phyloP scores from a whole-genome alignment of 1,284 basidiomycete species.

The Microstroma glucosiphilum region DNA sequence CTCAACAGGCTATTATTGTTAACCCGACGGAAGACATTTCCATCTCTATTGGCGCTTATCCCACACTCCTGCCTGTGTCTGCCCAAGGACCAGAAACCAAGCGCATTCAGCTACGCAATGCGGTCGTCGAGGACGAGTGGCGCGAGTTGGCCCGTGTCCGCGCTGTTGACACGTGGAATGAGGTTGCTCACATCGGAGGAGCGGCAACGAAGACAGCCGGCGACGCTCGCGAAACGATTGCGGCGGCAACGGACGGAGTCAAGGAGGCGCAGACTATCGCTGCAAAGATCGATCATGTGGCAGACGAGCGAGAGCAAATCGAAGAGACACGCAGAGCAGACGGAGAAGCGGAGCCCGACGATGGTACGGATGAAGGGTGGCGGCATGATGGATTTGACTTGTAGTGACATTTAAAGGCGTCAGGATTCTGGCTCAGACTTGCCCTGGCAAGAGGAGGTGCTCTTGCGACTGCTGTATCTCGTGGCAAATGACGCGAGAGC shows the following conservation, averaged over 20 bases:
- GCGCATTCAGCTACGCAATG: constrained; percentile 11
- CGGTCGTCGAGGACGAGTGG: constrained; percentile 5
- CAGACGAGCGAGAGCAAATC: neutral
- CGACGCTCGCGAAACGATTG: neutral
- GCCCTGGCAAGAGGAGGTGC: too few relatives aligned
- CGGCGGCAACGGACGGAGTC: neutral
- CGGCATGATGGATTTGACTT: neutral
- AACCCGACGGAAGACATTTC: constrained; percentile 6
- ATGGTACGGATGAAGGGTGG: neutral
- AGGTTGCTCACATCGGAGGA: neutral
- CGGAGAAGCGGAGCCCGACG: neutral
- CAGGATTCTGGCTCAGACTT: too few relatives aligned
- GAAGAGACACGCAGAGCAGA: neutral
- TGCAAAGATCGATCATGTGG: neutral
- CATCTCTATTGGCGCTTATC: constrained; percentile 9
- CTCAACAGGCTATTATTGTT: neutral
- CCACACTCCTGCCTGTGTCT: constrained; percentile 8
- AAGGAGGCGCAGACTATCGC: neutral
- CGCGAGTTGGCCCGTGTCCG: neutral
- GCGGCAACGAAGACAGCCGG: too few relatives aligned
- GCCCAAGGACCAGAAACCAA: constrained; percentile 13
- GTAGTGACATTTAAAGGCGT: neutral
- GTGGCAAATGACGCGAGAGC: too few relatives aligned
- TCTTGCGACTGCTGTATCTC: too few relatives aligned
- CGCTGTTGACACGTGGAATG: neutral